Conservation (phyloP, 108 stramenopile species). For the Cyclostephanos invisitatus region DNA sequence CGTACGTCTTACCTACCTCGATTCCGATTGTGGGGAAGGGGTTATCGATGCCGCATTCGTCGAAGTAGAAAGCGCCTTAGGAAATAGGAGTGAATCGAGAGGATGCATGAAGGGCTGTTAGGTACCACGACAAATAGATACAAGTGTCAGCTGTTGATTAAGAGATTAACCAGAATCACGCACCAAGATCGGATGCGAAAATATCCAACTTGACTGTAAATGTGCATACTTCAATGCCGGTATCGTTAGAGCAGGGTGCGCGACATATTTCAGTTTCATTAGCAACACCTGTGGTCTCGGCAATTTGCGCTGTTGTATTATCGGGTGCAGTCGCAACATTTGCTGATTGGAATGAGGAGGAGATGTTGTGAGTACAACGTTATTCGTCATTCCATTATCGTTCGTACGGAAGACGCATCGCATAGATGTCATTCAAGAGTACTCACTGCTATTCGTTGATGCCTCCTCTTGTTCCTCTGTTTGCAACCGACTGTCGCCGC, state of each 20-base stretch:
- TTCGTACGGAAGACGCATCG: too few relatives aligned
- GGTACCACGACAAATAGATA: neutral
- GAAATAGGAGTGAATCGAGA: neutral
- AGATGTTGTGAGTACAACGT: too few relatives aligned
- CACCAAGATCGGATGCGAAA: conserved; percentile 61
- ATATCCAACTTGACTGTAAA: conserved; percentile 29
- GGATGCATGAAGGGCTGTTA: neutral
- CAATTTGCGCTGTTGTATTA: neutral
- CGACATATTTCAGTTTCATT: conserved; percentile 26
- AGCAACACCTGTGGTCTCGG: neutral
- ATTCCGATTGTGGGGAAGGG: conserved; percentile 81
- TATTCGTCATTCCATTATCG: too few relatives aligned
- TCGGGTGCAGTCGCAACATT: too few relatives aligned
- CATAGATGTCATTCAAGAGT: too few relatives aligned
- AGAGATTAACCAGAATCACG: conserved; percentile 42
- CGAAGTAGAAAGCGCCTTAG: conserved; percentile 69
- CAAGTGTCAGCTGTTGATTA: neutral
- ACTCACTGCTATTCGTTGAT: too few relatives aligned
- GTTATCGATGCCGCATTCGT: conserved; percentile 72
- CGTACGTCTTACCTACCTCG: conserved; percentile 76
- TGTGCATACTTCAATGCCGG: conserved; percentile 15
- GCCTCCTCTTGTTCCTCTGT: neutral
- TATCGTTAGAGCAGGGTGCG: conserved; percentile 13
- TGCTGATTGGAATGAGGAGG: too few relatives aligned
- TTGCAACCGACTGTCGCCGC: too few relatives aligned